These are phyloP conservation scores for Cyberlindnera misumaiensis DNA, from an alignment of 805 yeast genomes.

Conservation along the genomic window DNA sequence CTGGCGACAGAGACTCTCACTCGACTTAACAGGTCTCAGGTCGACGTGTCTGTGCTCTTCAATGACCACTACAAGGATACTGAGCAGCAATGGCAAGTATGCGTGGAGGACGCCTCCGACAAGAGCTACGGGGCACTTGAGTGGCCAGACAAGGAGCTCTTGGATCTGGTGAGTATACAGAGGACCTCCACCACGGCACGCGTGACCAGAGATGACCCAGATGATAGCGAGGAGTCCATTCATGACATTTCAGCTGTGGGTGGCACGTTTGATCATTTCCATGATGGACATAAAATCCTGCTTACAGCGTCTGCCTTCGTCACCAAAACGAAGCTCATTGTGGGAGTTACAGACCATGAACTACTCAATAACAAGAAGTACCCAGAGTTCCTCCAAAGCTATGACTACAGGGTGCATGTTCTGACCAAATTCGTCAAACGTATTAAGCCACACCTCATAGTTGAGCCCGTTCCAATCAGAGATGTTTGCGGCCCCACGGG, in stretches of 20 bases:
- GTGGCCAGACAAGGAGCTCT: slow-evolving; percentile 5
- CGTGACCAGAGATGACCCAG: slow-evolving; percentile 7
- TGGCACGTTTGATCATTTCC: slow-evolving; percentile 95
- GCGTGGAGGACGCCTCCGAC: slow-evolving; percentile 15
- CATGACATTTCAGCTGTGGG: slow-evolving; percentile 62
- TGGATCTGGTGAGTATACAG: slow-evolving; percentile 7
- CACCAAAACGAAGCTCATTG: slow-evolving; percentile 47
- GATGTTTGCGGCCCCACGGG: slow-evolving; percentile 97
- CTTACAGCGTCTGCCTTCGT: slow-evolving; percentile 66
- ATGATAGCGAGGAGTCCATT: slow-evolving; percentile 18
- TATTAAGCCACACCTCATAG: slow-evolving; percentile 38
- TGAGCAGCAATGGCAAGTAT: slow-evolving; percentile 13
- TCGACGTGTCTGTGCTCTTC: slow-evolving; percentile 17
- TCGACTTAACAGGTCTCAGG: slow-evolving; percentile 5
- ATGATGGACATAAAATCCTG: slow-evolving; percentile 89
- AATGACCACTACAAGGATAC: slow-evolving; percentile 19
- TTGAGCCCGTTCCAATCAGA: slow-evolving; percentile 56
- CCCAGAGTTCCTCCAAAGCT: slow-evolving; percentile 56
- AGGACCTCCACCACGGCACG: slow-evolving; percentile 1
- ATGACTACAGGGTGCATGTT: slow-evolving; percentile 38
- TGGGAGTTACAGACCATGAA: slow-evolving; percentile 80
- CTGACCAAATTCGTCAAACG: slow-evolving; percentile 45
- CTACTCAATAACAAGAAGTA: slow-evolving; percentile 71
- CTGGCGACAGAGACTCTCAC: slow-evolving; percentile 12
- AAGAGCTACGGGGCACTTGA: slow-evolving; percentile 6